Evolutionary conservation across 805 yeast genomes (phyloP).

Genomic region (Candida succiphila): DNA sequence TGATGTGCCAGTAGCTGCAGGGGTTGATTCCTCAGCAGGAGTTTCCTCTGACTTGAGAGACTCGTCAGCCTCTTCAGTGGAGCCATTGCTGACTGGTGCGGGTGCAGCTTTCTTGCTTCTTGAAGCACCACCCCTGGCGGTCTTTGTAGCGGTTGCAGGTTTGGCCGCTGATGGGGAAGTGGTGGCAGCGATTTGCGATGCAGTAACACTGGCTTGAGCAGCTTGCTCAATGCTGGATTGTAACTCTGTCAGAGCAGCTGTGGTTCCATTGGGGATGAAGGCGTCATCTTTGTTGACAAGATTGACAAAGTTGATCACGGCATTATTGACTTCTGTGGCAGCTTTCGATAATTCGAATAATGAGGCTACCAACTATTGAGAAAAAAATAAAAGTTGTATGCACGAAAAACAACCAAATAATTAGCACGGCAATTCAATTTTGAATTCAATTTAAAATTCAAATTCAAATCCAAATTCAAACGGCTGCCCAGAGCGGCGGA

Average conservation of each 20-base stretch:
- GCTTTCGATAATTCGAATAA: slow-evolving; percentile 76
- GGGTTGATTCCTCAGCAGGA: background rate
- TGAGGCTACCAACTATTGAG: slow-evolving; percentile 63
- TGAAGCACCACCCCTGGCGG: slow-evolving; percentile 7
- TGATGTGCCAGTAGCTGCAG: slow-evolving; percentile 3
- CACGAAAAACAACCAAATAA: no score
- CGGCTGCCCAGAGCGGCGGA: no score
- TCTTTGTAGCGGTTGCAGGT: background rate
- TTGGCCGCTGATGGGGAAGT: background rate
- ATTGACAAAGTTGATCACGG: slow-evolving; percentile 69
- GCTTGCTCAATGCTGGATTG: background rate
- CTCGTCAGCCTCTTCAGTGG: slow-evolving; percentile 9
- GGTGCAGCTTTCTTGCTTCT: slow-evolving; percentile 10
- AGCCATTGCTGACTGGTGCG: slow-evolving; percentile 7
- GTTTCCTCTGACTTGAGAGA: background rate
- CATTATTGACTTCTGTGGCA: slow-evolving; percentile 77
- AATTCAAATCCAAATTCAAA: no score
- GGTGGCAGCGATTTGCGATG: background rate
- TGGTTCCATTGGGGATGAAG: slow-evolving; percentile 3
- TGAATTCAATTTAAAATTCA: no score
- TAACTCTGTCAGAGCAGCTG: background rate
- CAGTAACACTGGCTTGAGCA: slow-evolving; percentile 25
- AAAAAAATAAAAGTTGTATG: no score
- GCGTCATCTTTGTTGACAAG: slow-evolving; percentile 36
- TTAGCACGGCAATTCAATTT: no score